phyloP scores from a whole-genome alignment of 192 early-diverging fungal species.

The Borealophlyctis nickersoniae region DNA sequence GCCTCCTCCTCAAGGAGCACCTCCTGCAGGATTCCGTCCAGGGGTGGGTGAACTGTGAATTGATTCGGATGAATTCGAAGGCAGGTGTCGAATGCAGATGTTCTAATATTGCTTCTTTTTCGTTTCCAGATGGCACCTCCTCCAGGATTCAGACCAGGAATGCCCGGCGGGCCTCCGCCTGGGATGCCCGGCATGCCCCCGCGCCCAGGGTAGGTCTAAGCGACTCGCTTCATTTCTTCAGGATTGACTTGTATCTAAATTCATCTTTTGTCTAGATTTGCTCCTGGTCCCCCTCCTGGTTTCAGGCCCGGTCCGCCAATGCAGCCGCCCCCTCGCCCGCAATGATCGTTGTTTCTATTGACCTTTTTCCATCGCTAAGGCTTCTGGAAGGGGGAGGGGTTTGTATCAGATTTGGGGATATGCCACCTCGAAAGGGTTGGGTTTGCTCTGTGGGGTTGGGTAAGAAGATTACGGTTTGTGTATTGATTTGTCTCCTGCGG shows the following conservation, averaged over 20 bases:
- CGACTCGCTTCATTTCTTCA: constrained; percentile 6
- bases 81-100: not conserved
- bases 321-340: not conserved
- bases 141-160: constrained; percentile 54
- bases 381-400: not conserved
- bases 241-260: constrained; percentile 36
- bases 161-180: constrained; percentile 59
- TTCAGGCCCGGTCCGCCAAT: too few species aligned
- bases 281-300: constrained; percentile 42
- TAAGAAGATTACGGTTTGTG: too few species aligned
- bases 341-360: not conserved
- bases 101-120: constrained; percentile 2
- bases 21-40: constrained; percentile 53
- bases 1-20: constrained; percentile 52
- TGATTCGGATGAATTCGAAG: not conserved
- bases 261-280: constrained; percentile 37
- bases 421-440: too few species aligned
- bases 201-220: constrained; percentile 33
- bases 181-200: constrained; percentile 56
- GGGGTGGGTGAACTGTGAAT: constrained; percentile 15
- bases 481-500: too few species aligned
- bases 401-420: not conserved
- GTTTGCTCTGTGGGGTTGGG: too few species aligned
- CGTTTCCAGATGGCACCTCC: constrained; percentile 41
- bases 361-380: not conserved